Conservation (phyloP, 2,329 filamentous ascomycete genomes). For the Epichloe brachyelytri region DNA sequence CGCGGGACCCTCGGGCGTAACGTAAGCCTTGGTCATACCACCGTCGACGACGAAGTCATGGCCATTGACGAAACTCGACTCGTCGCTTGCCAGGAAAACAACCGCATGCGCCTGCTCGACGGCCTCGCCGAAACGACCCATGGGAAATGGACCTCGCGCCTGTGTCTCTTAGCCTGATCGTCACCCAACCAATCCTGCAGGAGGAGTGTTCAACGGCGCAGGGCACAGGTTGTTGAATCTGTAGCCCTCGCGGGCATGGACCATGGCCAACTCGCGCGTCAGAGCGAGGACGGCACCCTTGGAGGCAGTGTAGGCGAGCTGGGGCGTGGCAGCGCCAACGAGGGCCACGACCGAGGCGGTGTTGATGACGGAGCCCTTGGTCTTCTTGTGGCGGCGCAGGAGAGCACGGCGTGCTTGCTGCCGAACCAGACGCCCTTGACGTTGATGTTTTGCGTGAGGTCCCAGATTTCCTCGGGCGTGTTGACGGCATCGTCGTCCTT, state of each 20-base stretch:
- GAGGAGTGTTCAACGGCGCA: conserved; percentile 81
- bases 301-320: conserved; percentile 85
- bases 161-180: conserved; percentile 64
- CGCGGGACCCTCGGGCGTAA: conserved; percentile 50
- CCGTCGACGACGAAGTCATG: conserved; percentile 92
- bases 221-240: conserved; percentile 87
- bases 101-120: conserved; percentile 86
- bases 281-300: conserved; percentile 87
- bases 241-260: conserved; percentile 78
- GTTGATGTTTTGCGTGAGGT: conserved; percentile 86
- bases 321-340: conserved; percentile 74
- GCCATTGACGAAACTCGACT: conserved; percentile 81
- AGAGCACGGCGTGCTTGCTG: conserved; percentile 78
- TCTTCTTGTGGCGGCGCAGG: conserved; percentile 73
- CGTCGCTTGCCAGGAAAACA: conserved; percentile 74
- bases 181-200: conserved; percentile 90
- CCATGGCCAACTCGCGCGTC: conserved; percentile 82
- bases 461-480: conserved; percentile 86
- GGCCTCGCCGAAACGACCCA: conserved; percentile 82
- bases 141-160: conserved; percentile 81
- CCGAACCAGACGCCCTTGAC: conserved; percentile 98
- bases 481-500: conserved; percentile 67
- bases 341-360: conserved; percentile 81
- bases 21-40: conserved; percentile 88
- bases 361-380: conserved; percentile 74